Percentiles rank a stretch among this genome's conserved stretches.
Conservation (phyloP, 768 basidiomycete genomes). For the Boletus rubropictus region DNA sequence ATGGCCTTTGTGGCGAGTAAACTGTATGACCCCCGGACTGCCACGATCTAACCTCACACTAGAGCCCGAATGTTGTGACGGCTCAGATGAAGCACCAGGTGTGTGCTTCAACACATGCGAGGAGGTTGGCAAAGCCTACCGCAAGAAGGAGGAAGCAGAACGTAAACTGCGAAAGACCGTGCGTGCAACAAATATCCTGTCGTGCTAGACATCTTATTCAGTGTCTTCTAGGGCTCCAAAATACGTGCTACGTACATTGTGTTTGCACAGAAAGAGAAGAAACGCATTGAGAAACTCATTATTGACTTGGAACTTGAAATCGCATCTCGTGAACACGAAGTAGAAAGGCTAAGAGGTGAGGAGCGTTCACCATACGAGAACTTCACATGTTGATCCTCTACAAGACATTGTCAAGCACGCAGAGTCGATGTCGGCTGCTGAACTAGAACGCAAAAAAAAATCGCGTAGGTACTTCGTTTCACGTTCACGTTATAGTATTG, state of each 20-base stretch:
- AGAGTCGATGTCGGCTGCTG: slow-evolving; percentile 73
- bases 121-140: slow-evolving; percentile 65
- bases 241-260: slow-evolving; percentile 84
- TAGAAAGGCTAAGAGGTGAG: slow-evolving; percentile 65
- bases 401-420: slow-evolving; percentile 75
- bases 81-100: slow-evolving; percentile 83
- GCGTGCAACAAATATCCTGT: slow-evolving; percentile 20
- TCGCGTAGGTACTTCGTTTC: slow-evolving; percentile 57
- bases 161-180: slow-evolving; percentile 78
- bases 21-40: neutral
- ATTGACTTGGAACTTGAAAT: slow-evolving; percentile 54
- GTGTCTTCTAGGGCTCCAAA: slow-evolving; percentile 67
- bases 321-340: slow-evolving; percentile 59
- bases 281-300: slow-evolving; percentile 64
- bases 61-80: slow-evolving; percentile 95
- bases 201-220: neutral
- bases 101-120: slow-evolving; percentile 75
- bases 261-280: slow-evolving; percentile 86
- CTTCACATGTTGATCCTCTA: neutral
- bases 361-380: neutral
- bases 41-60: slow-evolving; percentile 11
- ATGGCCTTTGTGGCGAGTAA: slow-evolving; percentile 85
- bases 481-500: neutral
- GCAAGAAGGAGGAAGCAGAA: slow-evolving; percentile 65
- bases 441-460: slow-evolving; percentile 76